Base-by-base conservation (phyloP, 768 basidiomycete genomes). In the Suillus ampliporus region DNA sequence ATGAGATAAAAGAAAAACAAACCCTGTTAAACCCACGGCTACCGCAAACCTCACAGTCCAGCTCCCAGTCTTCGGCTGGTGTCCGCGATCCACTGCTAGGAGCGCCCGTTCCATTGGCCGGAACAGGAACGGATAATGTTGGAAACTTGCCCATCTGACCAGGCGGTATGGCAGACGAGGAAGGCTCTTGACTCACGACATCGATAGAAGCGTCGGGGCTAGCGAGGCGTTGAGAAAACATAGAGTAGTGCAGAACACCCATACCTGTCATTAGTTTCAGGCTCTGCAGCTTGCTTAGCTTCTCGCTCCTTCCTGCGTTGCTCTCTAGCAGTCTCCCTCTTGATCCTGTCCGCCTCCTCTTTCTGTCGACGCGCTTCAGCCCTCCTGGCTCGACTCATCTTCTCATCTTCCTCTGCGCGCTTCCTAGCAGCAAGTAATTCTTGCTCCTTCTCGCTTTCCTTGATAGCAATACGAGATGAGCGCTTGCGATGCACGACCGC, bases 1-100 rank as follows among this genome's bases (percentile, higher is more conserved):
- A 44, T n/a, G 57, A 23, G 35, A 60, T 38, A 38, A 10, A 37
- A 48, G 11, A 60, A 31, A 40, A 23, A 78, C 87, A 64, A 66
- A 94, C 94, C 67, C 89, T 73, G 68, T 95, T 95, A 61, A 87
- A 76, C 10, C 93, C 93, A 28, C 79, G 81, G 64, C 84, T 84
- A 59, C 82, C 82, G 73, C 95, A 97, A 41, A 97, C 82, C 71
- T 97, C 95, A 71, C 95, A 97, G 69, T 92, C 89, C 26, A 97
- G 77, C 61, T 92, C 88, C 95, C 95, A 96, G 61, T 89, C 85
- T 57, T 88, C 90, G 21, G 77, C 75, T 37, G 87, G 84, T 6
- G 84, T 84, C 46, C 83, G 83, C 13, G 84, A 80, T 19, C 84
- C 84, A 63, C 77, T 83, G 8, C 57, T 58, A 31, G 28, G 23